Evolutionary conservation across 352 stramenopile species (phyloP), one percentile per base, ranked within the genome.

Genomic region (Pythium plurisporium): DNA sequence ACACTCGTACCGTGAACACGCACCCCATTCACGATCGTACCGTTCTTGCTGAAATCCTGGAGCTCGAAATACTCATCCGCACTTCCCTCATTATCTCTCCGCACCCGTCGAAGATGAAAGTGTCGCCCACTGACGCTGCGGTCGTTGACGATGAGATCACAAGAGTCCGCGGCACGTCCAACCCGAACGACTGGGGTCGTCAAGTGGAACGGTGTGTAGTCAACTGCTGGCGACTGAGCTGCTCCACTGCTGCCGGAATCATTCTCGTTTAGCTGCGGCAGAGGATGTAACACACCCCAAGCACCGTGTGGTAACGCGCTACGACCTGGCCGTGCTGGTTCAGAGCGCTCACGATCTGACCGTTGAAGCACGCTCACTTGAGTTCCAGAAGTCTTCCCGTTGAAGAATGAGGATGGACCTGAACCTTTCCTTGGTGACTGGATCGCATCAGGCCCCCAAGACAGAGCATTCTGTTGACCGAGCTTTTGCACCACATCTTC

Each of bases 1-100:
- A 90, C 73, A 41, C 73, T 91, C 0, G 83, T 87, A 30, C 84
- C 84, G 54, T 95, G 86, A 11, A 95, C 74, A 5, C 86, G 75
- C 9, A 94, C 82, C n/a, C 86, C 86, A 40, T 95, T 92, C 2
- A 95, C 86, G 23, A 95, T 94, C 0, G 83, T 95, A 2, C 86
- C 86, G 41, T 95, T 95, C 59, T 95, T 95, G 57, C 83, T 94
- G 47, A 94, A 94, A 27, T 95, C 86, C 64, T 94, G 83, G 17
- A 95, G 68, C 53, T 95, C 86, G 41, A 73, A 94, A 33, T 75
- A 82, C 20, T 91, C 79, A 46, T 91, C 80, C 0, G 51, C 29
- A 14, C 37, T 51, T 11, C 59, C 45, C 17, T 86, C 73, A n/a
- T 46, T 54, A 40, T 91, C 84, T 25, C 72, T 72, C 0, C 79